Evolutionary conservation across 345 rosid genomes (phyloP).

Genomic region (Camelina neglecta): DNA sequence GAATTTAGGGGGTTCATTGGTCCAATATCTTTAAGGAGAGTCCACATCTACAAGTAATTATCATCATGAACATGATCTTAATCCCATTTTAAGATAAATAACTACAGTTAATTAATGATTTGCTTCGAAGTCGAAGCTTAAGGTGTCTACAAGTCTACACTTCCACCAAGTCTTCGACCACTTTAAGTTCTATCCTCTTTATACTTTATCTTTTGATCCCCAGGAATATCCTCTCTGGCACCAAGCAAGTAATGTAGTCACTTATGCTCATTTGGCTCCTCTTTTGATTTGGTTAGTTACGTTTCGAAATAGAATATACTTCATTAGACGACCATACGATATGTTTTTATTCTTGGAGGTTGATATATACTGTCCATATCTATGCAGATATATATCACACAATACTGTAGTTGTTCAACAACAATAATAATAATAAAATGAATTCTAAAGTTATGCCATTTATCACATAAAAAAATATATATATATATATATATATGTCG

Average conservation of each 20-base stretch:
- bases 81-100: conserved; percentile 12
- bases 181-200: conserved; percentile 19
- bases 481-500: too few species aligned
- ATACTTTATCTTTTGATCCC: conserved; percentile 30
- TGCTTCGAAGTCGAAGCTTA: conserved; percentile 17
- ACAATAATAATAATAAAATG: not conserved
- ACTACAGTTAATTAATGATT: conserved; percentile 22
- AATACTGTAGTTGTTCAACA: not conserved
- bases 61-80: conserved; percentile 7
- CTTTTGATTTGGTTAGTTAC: not conserved
- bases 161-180: conserved; percentile 21
- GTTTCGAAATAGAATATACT: not conserved
- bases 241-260: conserved; percentile 18
- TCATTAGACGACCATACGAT: not conserved
- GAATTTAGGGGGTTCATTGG: conserved; percentile 15
- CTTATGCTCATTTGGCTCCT: conserved; percentile 22
- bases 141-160: conserved; percentile 31
- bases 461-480: too few species aligned
- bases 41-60: conserved; percentile 39
- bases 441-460: not conserved
- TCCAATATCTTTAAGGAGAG: conserved; percentile 32
- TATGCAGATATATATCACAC: not conserved
- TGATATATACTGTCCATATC: not conserved
- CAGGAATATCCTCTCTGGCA: conserved; percentile 35
- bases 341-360: not conserved